These are phyloP conservation scores for Trypethelium eluteriae DNA, from an alignment of 495 filamentous ascomycete genomes.

Conservation along the genomic window DNA sequence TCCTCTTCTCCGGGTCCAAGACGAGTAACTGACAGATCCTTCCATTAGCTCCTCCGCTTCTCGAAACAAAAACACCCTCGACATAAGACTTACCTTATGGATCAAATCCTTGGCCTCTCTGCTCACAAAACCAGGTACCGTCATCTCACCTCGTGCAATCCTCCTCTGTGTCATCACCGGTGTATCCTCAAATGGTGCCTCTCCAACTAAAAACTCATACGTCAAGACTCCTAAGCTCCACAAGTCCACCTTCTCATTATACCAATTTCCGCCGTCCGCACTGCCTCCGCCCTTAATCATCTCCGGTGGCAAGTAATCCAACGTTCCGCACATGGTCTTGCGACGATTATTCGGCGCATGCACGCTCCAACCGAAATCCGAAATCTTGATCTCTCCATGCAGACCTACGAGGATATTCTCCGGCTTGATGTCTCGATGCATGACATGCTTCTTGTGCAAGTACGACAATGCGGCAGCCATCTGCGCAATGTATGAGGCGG, in stretches of 20 bases:
- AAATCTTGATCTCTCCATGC: conserved; percentile 97
- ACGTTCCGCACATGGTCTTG: conserved; percentile 92
- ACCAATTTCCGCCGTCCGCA: conserved; percentile 59
- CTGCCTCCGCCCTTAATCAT: conserved; percentile 75
- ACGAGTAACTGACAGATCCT: conserved; percentile 62
- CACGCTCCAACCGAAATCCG: conserved; percentile 97
- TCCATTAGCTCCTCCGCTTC: conserved; percentile 2
- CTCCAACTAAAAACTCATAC: conserved; percentile 92
- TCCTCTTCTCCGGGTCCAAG: conserved; percentile 86
- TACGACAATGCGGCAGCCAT: conserved; percentile 92
- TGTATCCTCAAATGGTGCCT: conserved; percentile 94
- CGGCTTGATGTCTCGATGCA: conserved; percentile 97
- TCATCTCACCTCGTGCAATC: conserved; percentile 87
- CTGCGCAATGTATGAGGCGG: conserved; percentile 95
- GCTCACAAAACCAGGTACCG: conserved; percentile 81
- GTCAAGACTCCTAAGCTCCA: conserved; percentile 94
- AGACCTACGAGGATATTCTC: conserved; percentile 97
- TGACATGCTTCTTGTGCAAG: conserved; percentile 94
- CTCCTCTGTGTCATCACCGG: conserved; percentile 89
- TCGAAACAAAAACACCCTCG: not conserved
- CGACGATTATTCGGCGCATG: conserved; percentile 92
- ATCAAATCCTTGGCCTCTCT: conserved; percentile 88
- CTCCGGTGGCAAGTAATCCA: conserved; percentile 96
- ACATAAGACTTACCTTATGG: conserved; percentile 58
- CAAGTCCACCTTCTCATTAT: conserved; percentile 90